Conservation (phyloP, 1,284 basidiomycete genomes). For the Neolentinus lepideus region DNA sequence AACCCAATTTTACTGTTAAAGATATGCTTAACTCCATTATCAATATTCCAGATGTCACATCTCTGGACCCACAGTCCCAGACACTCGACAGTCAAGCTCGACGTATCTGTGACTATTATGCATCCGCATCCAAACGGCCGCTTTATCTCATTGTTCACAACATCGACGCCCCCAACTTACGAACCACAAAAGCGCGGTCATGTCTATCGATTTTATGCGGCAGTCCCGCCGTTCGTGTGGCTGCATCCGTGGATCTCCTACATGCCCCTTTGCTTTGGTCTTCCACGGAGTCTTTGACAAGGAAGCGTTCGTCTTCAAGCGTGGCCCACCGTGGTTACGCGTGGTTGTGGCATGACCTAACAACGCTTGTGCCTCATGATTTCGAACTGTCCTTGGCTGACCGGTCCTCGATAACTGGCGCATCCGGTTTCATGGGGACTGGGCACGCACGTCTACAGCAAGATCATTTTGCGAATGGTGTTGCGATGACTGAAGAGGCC, state of each 20-base stretch:
- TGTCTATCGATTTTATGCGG: slow-evolving; percentile 65
- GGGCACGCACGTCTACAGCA: slow-evolving; percentile 4
- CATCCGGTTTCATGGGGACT: slow-evolving; percentile 18
- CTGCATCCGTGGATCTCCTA: slow-evolving; percentile 82
- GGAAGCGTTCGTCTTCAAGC: slow-evolving; percentile 26
- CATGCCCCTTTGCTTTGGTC: slow-evolving; percentile 76
- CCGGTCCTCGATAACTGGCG: slow-evolving; percentile 53
- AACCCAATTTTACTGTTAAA: slow-evolving; percentile 61
- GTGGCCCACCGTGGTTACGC: slow-evolving; percentile 51
- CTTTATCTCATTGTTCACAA: slow-evolving; percentile 84
- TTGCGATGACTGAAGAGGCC: slow-evolving; percentile 69
- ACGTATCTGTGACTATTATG: slow-evolving; percentile 59
- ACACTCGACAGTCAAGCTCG: slow-evolving; percentile 55
- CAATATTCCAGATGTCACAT: slow-evolving; percentile 43
- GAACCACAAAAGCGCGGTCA: slow-evolving; percentile 51
- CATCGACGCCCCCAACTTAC: slow-evolving; percentile 72
- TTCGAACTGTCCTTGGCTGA: slow-evolving; percentile 68
- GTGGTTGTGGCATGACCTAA: slow-evolving; percentile 86
- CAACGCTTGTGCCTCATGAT: slow-evolving; percentile 78
- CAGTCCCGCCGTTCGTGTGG: slow-evolving; percentile 68
- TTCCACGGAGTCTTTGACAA: slow-evolving; percentile 47
- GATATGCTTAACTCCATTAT: slow-evolving; percentile 70
- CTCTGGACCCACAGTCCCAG: slow-evolving; percentile 26
- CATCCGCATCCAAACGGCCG: slow-evolving; percentile 18
- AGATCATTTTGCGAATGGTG: slow-evolving; percentile 18